A percentile compares a stretch with the other conserved stretches of the same genome.
These are phyloP conservation scores for Stagonosporopsis tanaceti DNA, from an alignment of 2,329 filamentous ascomycete species.

Conservation along the genomic window DNA sequence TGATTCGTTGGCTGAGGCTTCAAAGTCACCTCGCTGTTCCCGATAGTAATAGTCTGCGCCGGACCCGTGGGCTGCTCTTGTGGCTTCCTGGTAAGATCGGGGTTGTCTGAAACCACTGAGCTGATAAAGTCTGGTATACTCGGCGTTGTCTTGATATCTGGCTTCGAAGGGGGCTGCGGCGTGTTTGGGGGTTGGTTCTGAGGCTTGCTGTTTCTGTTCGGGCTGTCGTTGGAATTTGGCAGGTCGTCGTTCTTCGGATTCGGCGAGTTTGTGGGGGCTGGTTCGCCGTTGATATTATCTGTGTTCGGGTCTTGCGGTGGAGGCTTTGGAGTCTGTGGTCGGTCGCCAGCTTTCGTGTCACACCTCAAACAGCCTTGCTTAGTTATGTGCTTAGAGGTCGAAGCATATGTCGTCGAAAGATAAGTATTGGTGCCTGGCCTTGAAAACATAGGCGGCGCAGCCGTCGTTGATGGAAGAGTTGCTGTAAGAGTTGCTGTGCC, in stretches of 20 bases:
- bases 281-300: slow-evolving; percentile 9
- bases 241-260: slow-evolving; percentile 7
- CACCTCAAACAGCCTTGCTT: slow-evolving; percentile 38
- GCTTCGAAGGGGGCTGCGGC: slow-evolving; percentile 1
- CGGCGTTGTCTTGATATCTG: slow-evolving; percentile 12
- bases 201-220: slow-evolving; percentile 12
- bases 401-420: slow-evolving; percentile 34
- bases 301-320: slow-evolving; percentile 8
- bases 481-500: slow-evolving; percentile 1
- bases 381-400: slow-evolving; percentile 40
- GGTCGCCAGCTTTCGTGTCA: slow-evolving; percentile 7
- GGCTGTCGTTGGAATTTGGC: slow-evolving; percentile 7
- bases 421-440: slow-evolving; percentile 33
- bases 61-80: slow-evolving; percentile 12
- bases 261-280: slow-evolving; percentile 1
- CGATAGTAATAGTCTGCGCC: slow-evolving; percentile 32
- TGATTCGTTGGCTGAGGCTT: slow-evolving; percentile 25
- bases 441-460: slow-evolving; percentile 1
- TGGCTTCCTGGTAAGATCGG: slow-evolving; percentile 13
- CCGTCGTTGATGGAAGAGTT: background rate
- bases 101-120: slow-evolving; percentile 27
- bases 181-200: slow-evolving; percentile 11
- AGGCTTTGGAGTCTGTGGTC: slow-evolving; percentile 8
- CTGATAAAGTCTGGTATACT: slow-evolving; percentile 24
- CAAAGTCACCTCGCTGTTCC: slow-evolving; percentile 29